phyloP scores from a whole-genome alignment of 2,329 filamentous ascomycete genomes.

The Drechslera avenae region DNA sequence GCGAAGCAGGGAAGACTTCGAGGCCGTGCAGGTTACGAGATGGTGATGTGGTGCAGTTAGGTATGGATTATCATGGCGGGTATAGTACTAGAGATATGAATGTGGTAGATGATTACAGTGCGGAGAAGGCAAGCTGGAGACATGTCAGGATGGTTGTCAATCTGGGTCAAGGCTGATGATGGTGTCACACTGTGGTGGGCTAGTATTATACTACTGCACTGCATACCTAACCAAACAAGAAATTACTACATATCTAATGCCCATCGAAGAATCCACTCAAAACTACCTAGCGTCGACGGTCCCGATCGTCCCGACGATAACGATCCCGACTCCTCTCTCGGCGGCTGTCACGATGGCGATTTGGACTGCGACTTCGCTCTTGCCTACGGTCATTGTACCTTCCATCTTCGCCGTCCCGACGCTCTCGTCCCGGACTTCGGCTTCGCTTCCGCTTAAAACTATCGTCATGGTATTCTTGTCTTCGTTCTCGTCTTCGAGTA shows the following conservation, averaged over 20 bases:
- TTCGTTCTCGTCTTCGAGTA: constrained; percentile 35
- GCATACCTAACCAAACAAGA: no score
- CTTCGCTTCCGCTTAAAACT: constrained; percentile 48
- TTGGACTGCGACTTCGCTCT: constrained; percentile 38
- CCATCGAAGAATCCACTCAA: no score
- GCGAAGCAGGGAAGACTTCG: background rate
- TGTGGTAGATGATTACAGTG: background rate
- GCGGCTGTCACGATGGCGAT: constrained; percentile 43
- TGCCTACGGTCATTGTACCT: constrained; percentile 33
- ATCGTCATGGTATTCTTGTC: constrained; percentile 46
- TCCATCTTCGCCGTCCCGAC: constrained; percentile 39
- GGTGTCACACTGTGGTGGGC: background rate
- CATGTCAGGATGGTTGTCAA: background rate
- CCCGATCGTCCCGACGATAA: constrained; percentile 48
- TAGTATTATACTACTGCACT: no score
- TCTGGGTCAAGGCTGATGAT: background rate
- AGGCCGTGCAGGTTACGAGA: background rate
- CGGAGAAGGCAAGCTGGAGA: background rate
- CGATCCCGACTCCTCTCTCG: constrained; percentile 49
- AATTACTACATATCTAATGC: no score
- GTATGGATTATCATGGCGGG: background rate
- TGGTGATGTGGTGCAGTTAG: background rate
- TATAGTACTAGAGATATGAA: background rate
- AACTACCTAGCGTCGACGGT: constrained; percentile 31
- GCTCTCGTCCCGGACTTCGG: constrained; percentile 39